Conservation (phyloP, 768 basidiomycete genomes). For the Amanita rimosa region DNA sequence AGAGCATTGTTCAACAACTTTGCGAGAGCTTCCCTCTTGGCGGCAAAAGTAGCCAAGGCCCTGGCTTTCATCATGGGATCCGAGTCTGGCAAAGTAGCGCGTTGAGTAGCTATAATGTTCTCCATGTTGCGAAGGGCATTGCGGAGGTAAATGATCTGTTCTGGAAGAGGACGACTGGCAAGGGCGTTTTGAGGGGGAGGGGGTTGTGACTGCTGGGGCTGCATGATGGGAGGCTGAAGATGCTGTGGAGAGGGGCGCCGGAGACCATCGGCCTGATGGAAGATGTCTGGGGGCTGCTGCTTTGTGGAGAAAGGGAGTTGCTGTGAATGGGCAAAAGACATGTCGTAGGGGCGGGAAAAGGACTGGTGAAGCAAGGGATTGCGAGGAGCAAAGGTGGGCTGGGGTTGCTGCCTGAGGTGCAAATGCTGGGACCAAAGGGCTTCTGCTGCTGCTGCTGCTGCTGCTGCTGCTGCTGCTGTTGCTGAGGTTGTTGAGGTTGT, state of each 20-base stretch:
- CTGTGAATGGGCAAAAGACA: constrained; percentile 9
- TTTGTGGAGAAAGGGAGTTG: constrained; percentile 16
- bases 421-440: constrained; percentile 35
- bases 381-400: constrained; percentile 17
- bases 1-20: constrained; percentile 1
- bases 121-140: constrained; percentile 1
- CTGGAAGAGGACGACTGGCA: not conserved
- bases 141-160: constrained; percentile 2
- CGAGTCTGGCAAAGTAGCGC: not conserved
- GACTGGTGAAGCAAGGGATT: constrained; percentile 12
- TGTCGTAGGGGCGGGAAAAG: too few relatives aligned
- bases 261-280: constrained; percentile 29
- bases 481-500: constrained; percentile 22
- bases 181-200: not conserved
- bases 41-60: not conserved
- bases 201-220: not conserved
- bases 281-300: not conserved
- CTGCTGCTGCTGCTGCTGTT: constrained; percentile 21
- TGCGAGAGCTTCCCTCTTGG: not conserved
- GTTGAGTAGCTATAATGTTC: not conserved
- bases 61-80: constrained; percentile 6
- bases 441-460: constrained; percentile 26
- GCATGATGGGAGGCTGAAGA: not conserved
- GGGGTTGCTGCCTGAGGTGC: constrained; percentile 29
- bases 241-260: constrained; percentile 32